phyloP scores from a whole-genome alignment of 2,329 filamentous ascomycete species.

The Cladosporium sp. region DNA sequence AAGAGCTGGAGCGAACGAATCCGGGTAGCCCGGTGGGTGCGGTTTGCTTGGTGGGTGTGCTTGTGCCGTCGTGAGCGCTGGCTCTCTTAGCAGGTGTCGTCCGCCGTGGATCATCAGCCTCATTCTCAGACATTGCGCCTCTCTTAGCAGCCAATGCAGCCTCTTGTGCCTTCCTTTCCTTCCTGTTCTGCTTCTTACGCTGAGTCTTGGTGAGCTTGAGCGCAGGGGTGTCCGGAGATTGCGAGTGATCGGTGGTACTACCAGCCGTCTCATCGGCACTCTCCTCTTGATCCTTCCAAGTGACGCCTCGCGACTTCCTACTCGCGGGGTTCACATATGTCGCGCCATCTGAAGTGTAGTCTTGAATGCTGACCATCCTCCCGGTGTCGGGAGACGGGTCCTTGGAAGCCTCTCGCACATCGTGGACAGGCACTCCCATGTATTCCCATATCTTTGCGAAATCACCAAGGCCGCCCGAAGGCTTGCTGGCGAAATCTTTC shows the following conservation, averaged over 20 bases:
- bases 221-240: slow-evolving; percentile 20
- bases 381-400: slow-evolving; percentile 10
- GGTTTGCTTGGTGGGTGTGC: slow-evolving; percentile 11
- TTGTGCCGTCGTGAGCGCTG: slow-evolving; percentile 32
- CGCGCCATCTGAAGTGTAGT: slow-evolving; percentile 49
- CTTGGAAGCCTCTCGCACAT: not conserved
- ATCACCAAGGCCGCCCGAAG: slow-evolving; percentile 40
- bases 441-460: slow-evolving; percentile 49
- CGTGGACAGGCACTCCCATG: slow-evolving; percentile 38
- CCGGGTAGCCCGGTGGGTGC: not conserved
- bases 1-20: not conserved
- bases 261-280: slow-evolving; percentile 27
- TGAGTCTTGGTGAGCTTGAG: slow-evolving; percentile 38
- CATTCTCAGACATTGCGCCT: slow-evolving; percentile 37
- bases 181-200: slow-evolving; percentile 38
- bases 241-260: slow-evolving; percentile 25
- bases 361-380: slow-evolving; percentile 11
- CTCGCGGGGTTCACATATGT: slow-evolving; percentile 26
- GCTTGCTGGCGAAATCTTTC: slow-evolving; percentile 23
- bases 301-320: slow-evolving; percentile 12
- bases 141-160: slow-evolving; percentile 29
- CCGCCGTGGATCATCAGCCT: slow-evolving; percentile 31
- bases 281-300: slow-evolving; percentile 17
- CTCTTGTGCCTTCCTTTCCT: slow-evolving; percentile 32
- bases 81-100: slow-evolving; percentile 41